Conservation (phyloP, 2,329 filamentous ascomycete genomes). For the Aureobasidium sp. region DNA sequence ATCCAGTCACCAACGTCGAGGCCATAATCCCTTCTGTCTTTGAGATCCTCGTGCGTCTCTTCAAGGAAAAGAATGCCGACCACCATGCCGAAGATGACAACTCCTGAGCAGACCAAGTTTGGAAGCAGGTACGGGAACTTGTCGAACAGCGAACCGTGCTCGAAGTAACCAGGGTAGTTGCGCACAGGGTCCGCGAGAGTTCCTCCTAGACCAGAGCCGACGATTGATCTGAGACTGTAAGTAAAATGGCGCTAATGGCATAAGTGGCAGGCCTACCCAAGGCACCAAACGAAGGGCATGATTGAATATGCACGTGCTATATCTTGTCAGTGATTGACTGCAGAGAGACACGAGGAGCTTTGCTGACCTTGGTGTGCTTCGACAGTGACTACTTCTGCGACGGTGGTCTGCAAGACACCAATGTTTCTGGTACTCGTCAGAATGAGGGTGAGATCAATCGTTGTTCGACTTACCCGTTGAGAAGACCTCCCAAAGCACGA, state of each 20-base stretch:
- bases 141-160: constrained; percentile 69
- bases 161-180: constrained; percentile 69
- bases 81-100: constrained; percentile 66
- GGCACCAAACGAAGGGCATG: constrained; percentile 97
- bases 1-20: constrained; percentile 69
- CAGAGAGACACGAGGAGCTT: neutral
- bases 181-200: constrained; percentile 78
- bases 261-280: constrained; percentile 56
- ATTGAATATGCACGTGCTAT: constrained; percentile 86
- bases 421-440: constrained; percentile 58
- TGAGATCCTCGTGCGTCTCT: constrained; percentile 84
- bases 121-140: constrained; percentile 82
- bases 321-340: constrained; percentile 9
- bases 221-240: constrained; percentile 59
- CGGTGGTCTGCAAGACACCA: constrained; percentile 88
- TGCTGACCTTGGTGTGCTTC: constrained; percentile 83
- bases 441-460: neutral
- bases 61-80: constrained; percentile 83
- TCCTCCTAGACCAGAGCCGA: constrained; percentile 87
- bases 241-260: neutral
- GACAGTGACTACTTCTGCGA: constrained; percentile 84
- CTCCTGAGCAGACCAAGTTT: constrained; percentile 79
- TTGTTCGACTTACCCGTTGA: constrained; percentile 66
- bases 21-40: constrained; percentile 65
- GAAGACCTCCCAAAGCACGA: constrained; percentile 76